Conservation (phyloP, 2,329 filamentous ascomycete species). For the Aureobasidium subglaciale region DNA sequence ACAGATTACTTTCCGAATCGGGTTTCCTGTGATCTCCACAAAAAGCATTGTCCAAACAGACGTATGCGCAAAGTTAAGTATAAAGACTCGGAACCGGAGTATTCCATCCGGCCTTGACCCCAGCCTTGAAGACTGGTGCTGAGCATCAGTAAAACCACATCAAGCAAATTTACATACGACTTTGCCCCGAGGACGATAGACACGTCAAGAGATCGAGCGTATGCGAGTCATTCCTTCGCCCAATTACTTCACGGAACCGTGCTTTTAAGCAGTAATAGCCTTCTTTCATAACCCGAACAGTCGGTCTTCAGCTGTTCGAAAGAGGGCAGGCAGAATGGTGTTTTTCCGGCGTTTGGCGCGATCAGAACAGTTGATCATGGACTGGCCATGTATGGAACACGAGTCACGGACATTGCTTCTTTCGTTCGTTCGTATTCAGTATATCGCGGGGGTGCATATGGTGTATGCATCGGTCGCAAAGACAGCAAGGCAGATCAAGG, state of each 20-base stretch:
- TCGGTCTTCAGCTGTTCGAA: no score
- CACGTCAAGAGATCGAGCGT: background rate
- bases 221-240: background rate
- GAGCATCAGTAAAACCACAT: background rate
- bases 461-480: background rate
- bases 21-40: conserved; percentile 42
- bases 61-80: background rate
- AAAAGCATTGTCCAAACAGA: background rate
- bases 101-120: background rate
- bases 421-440: background rate
- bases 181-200: background rate
- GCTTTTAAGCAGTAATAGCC: background rate
- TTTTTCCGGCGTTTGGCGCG: background rate
- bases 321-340: background rate
- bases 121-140: background rate
- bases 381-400: background rate
- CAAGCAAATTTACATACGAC: background rate
- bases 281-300: no score
- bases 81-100: background rate
- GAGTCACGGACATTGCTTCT: background rate
- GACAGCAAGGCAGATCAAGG: background rate
- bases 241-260: no score
- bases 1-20: conserved; percentile 47
- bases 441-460: background rate
- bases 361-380: background rate